Base-by-base conservation (phyloP, 192 early-diverging fungal species). In the Backusella sp. region DNA sequence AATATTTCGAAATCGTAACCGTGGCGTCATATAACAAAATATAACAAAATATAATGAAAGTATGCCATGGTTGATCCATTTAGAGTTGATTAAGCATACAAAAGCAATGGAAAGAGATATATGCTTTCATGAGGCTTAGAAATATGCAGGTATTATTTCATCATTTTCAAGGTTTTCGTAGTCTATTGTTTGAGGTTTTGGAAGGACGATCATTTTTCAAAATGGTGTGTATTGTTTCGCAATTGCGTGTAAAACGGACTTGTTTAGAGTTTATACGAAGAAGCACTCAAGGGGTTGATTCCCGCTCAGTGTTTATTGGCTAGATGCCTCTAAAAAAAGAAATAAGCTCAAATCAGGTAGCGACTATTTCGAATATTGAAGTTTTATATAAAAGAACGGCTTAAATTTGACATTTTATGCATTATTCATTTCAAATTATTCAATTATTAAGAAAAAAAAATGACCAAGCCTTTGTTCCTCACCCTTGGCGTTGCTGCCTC, bases 161-260 rank as follows among this genome's bases (percentile, higher is more conserved):
- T 26, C 11, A 0, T 11, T n/a, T 28, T 62, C 56, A 62, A n/a
- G 12, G 26, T 62, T 62, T 62, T 28, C 23, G 23, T 62, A 23
- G 23, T 62, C 26, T 62, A 26, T 62, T 62, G 21, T 62, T 62
- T 62, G 56, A 62, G 56, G 56, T 62, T 62, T 62, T 62, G 14
- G 56, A 62, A 62, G 19, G 56, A 4, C 26, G 56, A 26, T 62
- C 21, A 62, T 9, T 26, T 39, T 62, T 28, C 26, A 62, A 23
- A 53, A 53, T 21, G 6, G 21, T n/a, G 19, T 52, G 14, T 44
- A 7, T 62, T 59, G 53, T 59, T 59, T 59, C 53, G 53, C 8
- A 59, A 9, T 59, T 26, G 7, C 26, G 56, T 62, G 26, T 62
- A 62, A 62, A 62, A 62, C 56, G 23, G 56, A 62, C 56, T 28